Evolutionary conservation across 1,139 yeast species (phyloP).

Genomic region (Blastobotrys elegans): DNA sequence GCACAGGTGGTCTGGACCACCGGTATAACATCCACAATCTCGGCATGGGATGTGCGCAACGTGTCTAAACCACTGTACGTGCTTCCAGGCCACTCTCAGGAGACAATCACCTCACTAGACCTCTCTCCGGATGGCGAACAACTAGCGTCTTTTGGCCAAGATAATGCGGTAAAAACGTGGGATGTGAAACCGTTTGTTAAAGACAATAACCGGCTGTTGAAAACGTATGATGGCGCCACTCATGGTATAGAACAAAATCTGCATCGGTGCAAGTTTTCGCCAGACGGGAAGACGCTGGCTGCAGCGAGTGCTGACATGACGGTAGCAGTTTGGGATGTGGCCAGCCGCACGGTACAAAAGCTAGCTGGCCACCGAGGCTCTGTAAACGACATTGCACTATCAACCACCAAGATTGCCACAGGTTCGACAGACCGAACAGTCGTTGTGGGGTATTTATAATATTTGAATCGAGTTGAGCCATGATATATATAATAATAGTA

Average conservation of each 20-base stretch:
- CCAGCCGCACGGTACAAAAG: conserved; percentile 45
- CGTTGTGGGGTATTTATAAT: conserved; percentile 23
- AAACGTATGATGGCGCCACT: conserved; percentile 54
- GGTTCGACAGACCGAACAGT: conserved; percentile 26
- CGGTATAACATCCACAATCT: conserved; percentile 64
- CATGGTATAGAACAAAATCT: conserved; percentile 51
- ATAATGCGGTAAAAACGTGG: conserved; percentile 53
- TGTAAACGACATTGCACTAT: conserved; percentile 53
- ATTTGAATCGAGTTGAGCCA: too few relatives aligned
- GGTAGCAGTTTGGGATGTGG: conserved; percentile 58
- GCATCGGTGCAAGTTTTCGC: conserved; percentile 46
- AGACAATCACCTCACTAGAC: conserved; percentile 49
- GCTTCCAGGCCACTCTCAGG: conserved; percentile 41
- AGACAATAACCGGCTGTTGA: conserved; percentile 40
- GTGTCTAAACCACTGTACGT: conserved; percentile 41
- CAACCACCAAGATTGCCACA: conserved; percentile 28
- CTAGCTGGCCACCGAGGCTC: conserved; percentile 58
- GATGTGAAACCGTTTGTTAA: conserved; percentile 47
- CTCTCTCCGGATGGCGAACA: conserved; percentile 46
- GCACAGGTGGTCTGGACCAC: conserved; percentile 48
- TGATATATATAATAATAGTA: too few relatives aligned
- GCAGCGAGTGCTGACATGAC: conserved; percentile 64
- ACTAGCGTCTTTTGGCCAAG: conserved; percentile 53
- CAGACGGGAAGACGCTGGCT: conserved; percentile 38
- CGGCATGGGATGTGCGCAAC: conserved; percentile 48